A percentile compares a stretch with the other conserved stretches of the same genome.
phyloP scores from a whole-genome alignment of 164 flowering plant genomes.

The Sedum album region DNA sequence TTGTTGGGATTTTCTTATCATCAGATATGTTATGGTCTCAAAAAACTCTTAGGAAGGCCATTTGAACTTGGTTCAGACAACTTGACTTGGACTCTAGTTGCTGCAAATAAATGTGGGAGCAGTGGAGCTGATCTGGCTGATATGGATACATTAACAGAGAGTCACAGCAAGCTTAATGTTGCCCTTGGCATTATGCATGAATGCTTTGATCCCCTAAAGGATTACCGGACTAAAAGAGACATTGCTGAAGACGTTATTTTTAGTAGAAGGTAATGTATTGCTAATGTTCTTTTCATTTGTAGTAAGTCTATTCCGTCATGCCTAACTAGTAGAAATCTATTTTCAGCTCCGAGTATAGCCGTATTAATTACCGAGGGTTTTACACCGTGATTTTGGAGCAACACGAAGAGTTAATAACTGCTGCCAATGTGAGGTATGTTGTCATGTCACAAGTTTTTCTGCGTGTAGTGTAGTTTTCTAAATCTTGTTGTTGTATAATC shows the following conservation, averaged over 20 bases:
- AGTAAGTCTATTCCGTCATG: neutral
- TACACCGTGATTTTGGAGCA: conserved; percentile 69
- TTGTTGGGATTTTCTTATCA: neutral
- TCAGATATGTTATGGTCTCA: conserved; percentile 58
- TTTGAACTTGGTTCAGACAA: conserved; percentile 36
- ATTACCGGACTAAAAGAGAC: conserved; percentile 46
- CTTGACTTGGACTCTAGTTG: conserved; percentile 61
- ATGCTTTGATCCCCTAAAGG: conserved; percentile 67
- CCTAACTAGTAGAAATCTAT: neutral
- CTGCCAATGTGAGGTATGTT: conserved; percentile 61
- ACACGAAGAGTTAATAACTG: conserved; percentile 64
- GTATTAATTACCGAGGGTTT: conserved; percentile 74
- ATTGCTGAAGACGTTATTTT: conserved; percentile 68
- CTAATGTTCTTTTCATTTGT: neutral
- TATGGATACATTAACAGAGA: conserved; percentile 28
- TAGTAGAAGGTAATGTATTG: conserved; percentile 43
- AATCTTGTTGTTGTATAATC: neutral
- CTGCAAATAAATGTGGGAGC: conserved; percentile 21
- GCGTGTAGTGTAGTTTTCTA: neutral
- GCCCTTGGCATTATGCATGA: conserved; percentile 81
- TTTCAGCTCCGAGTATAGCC: conserved; percentile 60
- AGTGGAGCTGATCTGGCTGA: conserved; percentile 15
- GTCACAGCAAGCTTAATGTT: conserved; percentile 52
- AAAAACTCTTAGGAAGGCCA: conserved; percentile 39
- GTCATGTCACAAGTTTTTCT: too few relatives aligned